Evolutionary conservation across 805 yeast species (phyloP), one percentile per base, ranked within the genome.

Genomic region (Spathaspora arborariae): DNA sequence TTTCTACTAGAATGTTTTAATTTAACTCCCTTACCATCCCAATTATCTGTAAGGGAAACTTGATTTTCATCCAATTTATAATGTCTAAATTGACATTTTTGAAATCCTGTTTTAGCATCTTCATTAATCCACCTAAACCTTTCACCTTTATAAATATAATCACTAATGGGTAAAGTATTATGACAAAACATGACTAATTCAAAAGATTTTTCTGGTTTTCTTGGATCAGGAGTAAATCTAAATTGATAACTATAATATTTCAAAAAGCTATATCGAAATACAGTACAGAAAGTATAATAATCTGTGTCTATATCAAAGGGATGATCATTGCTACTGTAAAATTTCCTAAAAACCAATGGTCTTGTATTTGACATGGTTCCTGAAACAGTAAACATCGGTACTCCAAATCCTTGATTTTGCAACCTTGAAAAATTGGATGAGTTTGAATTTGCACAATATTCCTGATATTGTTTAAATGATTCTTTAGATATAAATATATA

Each of bases 371-470:
- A 20, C 13, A 46, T 7, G 18, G 47, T n/a, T 6, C 41, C 44
- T n/a, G 37, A 15, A 18, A 37, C 51, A 19, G 26, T 45, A 24
- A 49, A 49, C 39, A 49, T 39, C 6, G 51, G 51, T n/a, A 49
- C 16, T 2, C 47, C 51, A 19, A 13, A 24, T 2, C 51, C 51
- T 20, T 20, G 36, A 8, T 27, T 18, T 20, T 27, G 44, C 20
- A 26, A 15, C 35, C 15, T 8, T 13, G 35, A 30, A 30, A 15
- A 30, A 30, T 8, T 2, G 5, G 35, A 13, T n/a, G n/a, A 30
- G n/a, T 15, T 2, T 7, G 35, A 30, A 30, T 4, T 30, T 13
- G n/a, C 4, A 30, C 35, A 30, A 30, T 30, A 30, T 13, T 30
- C 8, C 15, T 30, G 35, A 30, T 30, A 30, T 30, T 15, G 35